These are phyloP conservation scores for Chaetomium cochliodes DNA, from an alignment of 495 filamentous ascomycete species.

Conservation along the genomic window DNA sequence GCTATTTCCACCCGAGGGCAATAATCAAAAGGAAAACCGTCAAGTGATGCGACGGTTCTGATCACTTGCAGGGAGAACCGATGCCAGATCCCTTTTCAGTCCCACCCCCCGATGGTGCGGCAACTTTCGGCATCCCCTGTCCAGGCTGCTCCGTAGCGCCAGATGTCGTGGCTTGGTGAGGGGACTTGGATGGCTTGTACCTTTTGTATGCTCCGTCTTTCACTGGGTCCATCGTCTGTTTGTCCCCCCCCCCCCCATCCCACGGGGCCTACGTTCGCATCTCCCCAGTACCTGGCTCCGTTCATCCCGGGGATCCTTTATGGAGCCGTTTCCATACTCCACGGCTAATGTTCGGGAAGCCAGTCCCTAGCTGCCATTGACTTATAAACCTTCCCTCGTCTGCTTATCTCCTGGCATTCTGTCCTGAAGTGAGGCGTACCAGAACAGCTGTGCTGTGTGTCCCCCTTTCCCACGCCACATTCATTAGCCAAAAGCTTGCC, in stretches of 20 bases:
- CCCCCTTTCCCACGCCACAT: slow-evolving; percentile 1
- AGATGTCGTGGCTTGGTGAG: slow-evolving; percentile 17
- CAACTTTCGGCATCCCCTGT: slow-evolving; percentile 35
- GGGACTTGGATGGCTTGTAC: slow-evolving; percentile 21
- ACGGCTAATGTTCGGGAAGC: slow-evolving; percentile 28
- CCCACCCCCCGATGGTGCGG: slow-evolving; percentile 34
- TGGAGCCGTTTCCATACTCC: slow-evolving; percentile 22
- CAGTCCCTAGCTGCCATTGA: not conserved
- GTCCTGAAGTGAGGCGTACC: not conserved
- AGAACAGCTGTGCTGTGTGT: slow-evolving; percentile 24
- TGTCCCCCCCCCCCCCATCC: slow-evolving; percentile 8
- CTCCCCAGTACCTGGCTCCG: slow-evolving; percentile 17
- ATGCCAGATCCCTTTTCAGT: slow-evolving; percentile 19
- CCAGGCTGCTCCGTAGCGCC: slow-evolving; percentile 13
- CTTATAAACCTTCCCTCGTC: slow-evolving; percentile 23
- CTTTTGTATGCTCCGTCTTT: slow-evolving; percentile 16
- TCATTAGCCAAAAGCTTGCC: not conserved
- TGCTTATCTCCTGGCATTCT: slow-evolving; percentile 2
- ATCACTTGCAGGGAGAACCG: slow-evolving; percentile 6
- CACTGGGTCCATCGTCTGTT: slow-evolving; percentile 8
- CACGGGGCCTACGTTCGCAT: slow-evolving; percentile 6
- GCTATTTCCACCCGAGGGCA: slow-evolving; percentile 38
- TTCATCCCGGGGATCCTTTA: slow-evolving; percentile 16
- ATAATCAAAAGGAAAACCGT: slow-evolving; percentile 30
- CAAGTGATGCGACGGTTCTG: slow-evolving; percentile 35